A percentile compares a stretch with the other conserved stretches of the same genome.
Conservation (phyloP, 208 protist species). For the Crithidia thermophila region DNA sequence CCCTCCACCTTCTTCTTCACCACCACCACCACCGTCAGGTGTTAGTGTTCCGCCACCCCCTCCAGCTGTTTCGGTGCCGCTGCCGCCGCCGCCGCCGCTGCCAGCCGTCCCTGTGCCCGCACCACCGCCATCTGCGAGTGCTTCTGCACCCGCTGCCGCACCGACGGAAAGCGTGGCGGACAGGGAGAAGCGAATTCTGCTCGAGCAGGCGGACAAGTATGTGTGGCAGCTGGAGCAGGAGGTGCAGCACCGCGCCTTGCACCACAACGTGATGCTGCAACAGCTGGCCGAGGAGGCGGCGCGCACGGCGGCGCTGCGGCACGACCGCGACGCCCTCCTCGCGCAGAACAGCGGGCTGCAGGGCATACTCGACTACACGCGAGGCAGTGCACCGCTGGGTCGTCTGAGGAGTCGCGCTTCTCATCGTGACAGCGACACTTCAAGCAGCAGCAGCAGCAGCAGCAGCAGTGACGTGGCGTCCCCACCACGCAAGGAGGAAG, state of each 20-base stretch:
- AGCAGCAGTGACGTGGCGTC: too few relatives aligned
- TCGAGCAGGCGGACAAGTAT: constrained; percentile 60
- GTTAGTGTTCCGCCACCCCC: background rate
- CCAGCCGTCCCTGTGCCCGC: constrained; percentile 1
- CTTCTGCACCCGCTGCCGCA: background rate
- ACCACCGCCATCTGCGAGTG: constrained; percentile 10
- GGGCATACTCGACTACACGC: constrained; percentile 22
- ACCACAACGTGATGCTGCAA: constrained; percentile 46
- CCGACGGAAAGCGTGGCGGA: constrained; percentile 17
- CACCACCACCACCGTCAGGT: background rate
- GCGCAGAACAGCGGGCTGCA: constrained; percentile 46
- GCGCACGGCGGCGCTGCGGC: constrained; percentile 37
- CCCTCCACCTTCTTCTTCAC: too few relatives aligned
- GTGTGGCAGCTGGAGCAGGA: constrained; percentile 59
- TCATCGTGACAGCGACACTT: background rate
- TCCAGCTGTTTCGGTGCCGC: constrained; percentile 8
- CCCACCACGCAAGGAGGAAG: too few relatives aligned
- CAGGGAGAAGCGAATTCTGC: constrained; percentile 37
- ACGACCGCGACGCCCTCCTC: constrained; percentile 57
- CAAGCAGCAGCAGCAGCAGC: constrained; percentile 4
- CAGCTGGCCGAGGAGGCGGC: constrained; percentile 58
- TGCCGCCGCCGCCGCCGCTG: constrained; percentile 7
- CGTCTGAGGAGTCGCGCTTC: background rate
- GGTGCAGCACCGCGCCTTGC: constrained; percentile 48
- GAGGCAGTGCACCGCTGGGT: background rate